Percentiles rank a stretch among this genome's conserved stretches.
phyloP scores from a whole-genome alignment of 1,284 basidiomycete species.

The Kalmanozyma brasiliensis region DNA sequence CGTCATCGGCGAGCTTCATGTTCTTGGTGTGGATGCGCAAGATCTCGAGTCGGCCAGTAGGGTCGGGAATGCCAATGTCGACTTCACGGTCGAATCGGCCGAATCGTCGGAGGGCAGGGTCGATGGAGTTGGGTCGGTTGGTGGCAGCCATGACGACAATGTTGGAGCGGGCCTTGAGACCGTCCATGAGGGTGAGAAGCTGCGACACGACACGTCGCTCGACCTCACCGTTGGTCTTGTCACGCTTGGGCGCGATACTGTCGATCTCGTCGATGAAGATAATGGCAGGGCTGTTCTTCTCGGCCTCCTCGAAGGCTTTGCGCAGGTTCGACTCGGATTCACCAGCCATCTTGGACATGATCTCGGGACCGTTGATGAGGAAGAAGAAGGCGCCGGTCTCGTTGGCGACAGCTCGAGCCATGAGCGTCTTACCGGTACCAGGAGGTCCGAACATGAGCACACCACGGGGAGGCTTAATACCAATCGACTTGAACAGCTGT shows the following conservation, averaged over 20 bases:
- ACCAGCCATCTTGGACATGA: conserved; percentile 99
- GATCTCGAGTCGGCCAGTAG: conserved; percentile 97
- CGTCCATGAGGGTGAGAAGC: conserved; percentile 97
- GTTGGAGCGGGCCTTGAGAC: conserved; percentile 96
- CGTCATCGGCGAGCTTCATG: conserved; percentile 98
- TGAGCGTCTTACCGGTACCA: conserved; percentile 71
- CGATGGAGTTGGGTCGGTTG: conserved; percentile 98
- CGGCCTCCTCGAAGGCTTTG: conserved; percentile 98
- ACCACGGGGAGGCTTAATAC: conserved; percentile 95
- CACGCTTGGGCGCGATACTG: conserved; percentile 98
- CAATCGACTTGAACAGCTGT: conserved; percentile 98
- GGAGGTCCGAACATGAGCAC: conserved; percentile 68
- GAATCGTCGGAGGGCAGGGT: conserved; percentile 96
- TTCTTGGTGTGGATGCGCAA: conserved; percentile 99
- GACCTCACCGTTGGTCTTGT: conserved; percentile 99
- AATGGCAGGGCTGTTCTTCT: conserved; percentile 99
- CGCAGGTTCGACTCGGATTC: conserved; percentile 96
- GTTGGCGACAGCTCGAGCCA: conserved; percentile 99
- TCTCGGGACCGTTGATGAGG: conserved; percentile 98
- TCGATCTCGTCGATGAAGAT: conserved; percentile 99
- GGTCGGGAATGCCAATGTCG: conserved; percentile 98
- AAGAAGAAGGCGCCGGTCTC: conserved; percentile 99
- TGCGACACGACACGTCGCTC: conserved; percentile 99
- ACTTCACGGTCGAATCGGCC: conserved; percentile 99
- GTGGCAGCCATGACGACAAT: conserved; percentile 99